These are phyloP conservation scores for Fragaria ananassa DNA, from an alignment of 306 rosid genomes.

Conservation along the genomic window DNA sequence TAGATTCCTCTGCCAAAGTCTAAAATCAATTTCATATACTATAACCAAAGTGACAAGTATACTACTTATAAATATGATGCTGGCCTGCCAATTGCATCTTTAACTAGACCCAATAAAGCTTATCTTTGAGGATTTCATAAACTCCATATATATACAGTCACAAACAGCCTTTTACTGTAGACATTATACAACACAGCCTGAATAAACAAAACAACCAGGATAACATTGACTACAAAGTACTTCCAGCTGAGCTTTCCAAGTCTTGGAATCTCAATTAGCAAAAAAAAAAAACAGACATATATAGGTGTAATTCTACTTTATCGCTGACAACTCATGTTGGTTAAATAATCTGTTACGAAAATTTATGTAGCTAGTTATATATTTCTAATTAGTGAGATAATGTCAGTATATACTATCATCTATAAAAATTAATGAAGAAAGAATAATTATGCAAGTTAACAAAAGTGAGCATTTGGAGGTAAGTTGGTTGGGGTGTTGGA, in stretches of 20 bases:
- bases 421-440: background rate
- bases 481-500: slow-evolving; percentile 13
- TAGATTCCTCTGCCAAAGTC: slow-evolving; percentile 11
- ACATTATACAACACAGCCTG: slow-evolving; percentile 16
- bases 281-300: background rate
- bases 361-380: background rate
- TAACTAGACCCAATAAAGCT: slow-evolving; percentile 85
- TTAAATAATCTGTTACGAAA: background rate
- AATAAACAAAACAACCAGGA: background rate
- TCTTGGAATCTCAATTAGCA: background rate
- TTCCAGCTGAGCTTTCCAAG: background rate
- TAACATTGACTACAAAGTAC: background rate
- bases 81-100: slow-evolving; percentile 63
- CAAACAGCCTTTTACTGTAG: slow-evolving; percentile 76
- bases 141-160: slow-evolving; percentile 69
- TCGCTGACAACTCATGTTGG: background rate
- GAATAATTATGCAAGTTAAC: background rate
- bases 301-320: background rate
- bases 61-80: background rate
- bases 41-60: slow-evolving; percentile 16
- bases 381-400: background rate
- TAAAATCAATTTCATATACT: slow-evolving; percentile 22
- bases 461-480: slow-evolving; percentile 7
- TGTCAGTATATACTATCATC: background rate
- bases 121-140: slow-evolving; percentile 38